Base-by-base conservation (phyloP, 2,329 filamentous ascomycete genomes). In the Ceratocystis eucalypticola region DNA sequence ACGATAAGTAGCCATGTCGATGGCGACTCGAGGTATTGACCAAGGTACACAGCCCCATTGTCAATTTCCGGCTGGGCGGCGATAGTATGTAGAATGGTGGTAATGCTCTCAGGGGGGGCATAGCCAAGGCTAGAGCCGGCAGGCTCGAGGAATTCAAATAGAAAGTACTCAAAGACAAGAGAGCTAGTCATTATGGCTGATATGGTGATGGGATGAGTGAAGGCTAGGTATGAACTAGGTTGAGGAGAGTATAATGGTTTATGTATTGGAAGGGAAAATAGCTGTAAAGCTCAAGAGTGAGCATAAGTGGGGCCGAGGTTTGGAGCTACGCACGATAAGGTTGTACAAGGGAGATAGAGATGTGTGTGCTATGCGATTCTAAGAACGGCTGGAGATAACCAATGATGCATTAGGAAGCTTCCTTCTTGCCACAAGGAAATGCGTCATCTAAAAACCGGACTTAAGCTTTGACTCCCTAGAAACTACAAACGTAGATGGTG, bases 1-100 rank as follows among this genome's bases (percentile, higher is more conserved):
- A 75, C 71, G 62, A 74, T 70, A 65, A 74, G 71, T 61, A 73
- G 70, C 72, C 73, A 75, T 44, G 68, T 70, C 25, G 70, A 70
- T 6, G 75, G 72, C 28, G 73, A 70, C 69, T 77, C 76, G 62
- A 75, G 65, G 44, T 74, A 72, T 6, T 70, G 71, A 67, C 76
- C 76, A 50, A 74, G 70, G 69, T 77, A 74, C 41, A 76, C 68
- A 65, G 71, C 70, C 64, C 69, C 64, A 63, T 75, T 71, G 70
- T 75, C 75, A 41, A 74, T 71, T 45, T 66, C 48, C 1, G 67
- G 64, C 15, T 44, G 61, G 30, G 44, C 25, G 6, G 67, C 64
- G 10, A 68, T 15, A 10, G 12, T 22, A 7, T 48, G 48, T 20
- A 68, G 22, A 17, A 66, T 20, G 2, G 59, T 68, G 64, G 71